Evolutionary conservation across 1,284 basidiomycete genomes (phyloP), one percentile per base, ranked within the genome.

Genomic region (Vanrija sp.): DNA sequence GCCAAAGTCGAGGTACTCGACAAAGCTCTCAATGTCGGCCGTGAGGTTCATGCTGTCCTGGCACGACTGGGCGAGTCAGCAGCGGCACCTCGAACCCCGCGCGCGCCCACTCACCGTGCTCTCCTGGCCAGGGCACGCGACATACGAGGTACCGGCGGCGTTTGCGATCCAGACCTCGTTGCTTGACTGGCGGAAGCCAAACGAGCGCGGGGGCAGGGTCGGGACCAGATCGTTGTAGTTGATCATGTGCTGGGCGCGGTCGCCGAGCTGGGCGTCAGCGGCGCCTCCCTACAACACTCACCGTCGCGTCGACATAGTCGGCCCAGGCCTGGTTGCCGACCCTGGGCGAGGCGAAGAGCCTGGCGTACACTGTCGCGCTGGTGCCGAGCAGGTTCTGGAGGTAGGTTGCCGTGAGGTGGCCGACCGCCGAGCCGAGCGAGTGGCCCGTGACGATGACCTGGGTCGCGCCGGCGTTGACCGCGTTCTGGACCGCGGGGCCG

Each of bases 161-260:
- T 42, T 31, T 14, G 45, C 18, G 35, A 62, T 61, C 59, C 59
- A 67, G 25, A 67, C 42, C 49, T 67, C 65, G 38, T 50, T 55
- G 15, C 47, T 49, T 8, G 57, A 50, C 22, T 59, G 62, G 25
- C 51, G 44, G 51, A 46, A 67, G 19, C 57, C 57, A 51, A 56
- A 54, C 6, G 27, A 39, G 19, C 56, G 48, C 5, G 62, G 59
- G 6, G 66, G 64, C 38, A 67, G 47, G 46, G 66, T 64, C 0
- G 64, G 66, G 10, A 67, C 62, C 25, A 51, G 47, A 47, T 67
- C 66, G 41, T 52, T 52, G 48, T 42, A 58, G 56, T 64, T 59
- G 57, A 59, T 51, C 53, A 66, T 53, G 51, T 58, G 59, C 49
- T 58, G 53, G 2, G 54, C 48, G 39, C 54, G 46, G 22, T 35